Evolutionary conservation across 2,329 filamentous ascomycete genomes (phyloP).

Genomic region (Penicillium digitatum): DNA sequence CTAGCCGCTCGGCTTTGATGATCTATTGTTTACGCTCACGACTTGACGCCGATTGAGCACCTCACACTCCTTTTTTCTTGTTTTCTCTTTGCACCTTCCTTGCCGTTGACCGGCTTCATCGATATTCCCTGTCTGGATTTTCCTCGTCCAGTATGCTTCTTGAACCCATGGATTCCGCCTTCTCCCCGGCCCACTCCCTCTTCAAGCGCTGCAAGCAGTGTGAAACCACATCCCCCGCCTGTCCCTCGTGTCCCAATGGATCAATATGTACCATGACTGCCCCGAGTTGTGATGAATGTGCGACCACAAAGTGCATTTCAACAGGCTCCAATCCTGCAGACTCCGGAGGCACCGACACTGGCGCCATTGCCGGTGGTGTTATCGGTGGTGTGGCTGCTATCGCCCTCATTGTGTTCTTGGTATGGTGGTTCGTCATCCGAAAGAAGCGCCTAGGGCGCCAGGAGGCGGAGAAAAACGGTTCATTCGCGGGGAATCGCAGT

Average conservation of each 20-base stretch:
- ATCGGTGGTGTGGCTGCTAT: conserved; percentile 77
- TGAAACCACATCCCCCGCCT: conserved; percentile 50
- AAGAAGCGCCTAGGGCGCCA: conserved; percentile 62
- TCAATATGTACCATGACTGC: conserved; percentile 59
- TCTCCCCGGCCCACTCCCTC: conserved; percentile 24
- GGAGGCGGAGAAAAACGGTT: conserved; percentile 53
- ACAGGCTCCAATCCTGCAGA: conserved; percentile 6
- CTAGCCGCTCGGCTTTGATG: conserved; percentile 21
- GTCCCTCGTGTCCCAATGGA: conserved; percentile 55
- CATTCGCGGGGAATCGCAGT: conserved; percentile 53
- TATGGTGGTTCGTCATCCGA: conserved; percentile 87
- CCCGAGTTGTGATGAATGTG: conserved; percentile 58
- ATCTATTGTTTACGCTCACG: conserved; percentile 30
- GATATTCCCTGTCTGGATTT: conserved; percentile 2
- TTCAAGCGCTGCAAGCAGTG: conserved; percentile 54
- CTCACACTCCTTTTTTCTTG: conserved; percentile 26
- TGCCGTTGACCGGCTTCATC: conserved; percentile 23
- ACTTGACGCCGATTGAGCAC: conserved; percentile 36
- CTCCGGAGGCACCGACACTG: conserved; percentile 60
- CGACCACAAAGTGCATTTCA: conserved; percentile 48
- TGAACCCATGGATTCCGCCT: conserved; percentile 19
- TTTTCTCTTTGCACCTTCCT: conserved; percentile 9
- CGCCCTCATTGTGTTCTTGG: conserved; percentile 68
- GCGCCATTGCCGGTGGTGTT: conserved; percentile 87
- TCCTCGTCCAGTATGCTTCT: conserved; percentile 28